phyloP scores from a whole-genome alignment of 2,329 filamentous ascomycete genomes.

The Cladophialophora immunda region DNA sequence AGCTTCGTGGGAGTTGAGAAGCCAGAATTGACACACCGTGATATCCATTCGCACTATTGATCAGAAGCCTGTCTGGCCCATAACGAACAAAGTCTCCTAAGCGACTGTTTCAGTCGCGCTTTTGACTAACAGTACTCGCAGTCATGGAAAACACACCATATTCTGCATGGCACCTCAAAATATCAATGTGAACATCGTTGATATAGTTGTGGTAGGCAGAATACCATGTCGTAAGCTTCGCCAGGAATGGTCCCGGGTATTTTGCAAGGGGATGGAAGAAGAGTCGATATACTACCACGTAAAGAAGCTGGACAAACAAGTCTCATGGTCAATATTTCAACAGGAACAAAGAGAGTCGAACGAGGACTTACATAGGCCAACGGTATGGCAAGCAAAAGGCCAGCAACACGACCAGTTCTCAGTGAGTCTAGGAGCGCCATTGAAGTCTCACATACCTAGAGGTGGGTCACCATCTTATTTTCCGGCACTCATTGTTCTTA shows the following conservation, averaged over 20 bases:
- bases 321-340: background rate
- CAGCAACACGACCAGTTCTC: background rate
- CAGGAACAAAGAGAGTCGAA: background rate
- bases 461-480: background rate
- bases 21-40: background rate
- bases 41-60: slow-evolving; percentile 13
- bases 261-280: slow-evolving; percentile 14
- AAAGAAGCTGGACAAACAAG: background rate
- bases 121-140: background rate
- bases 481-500: background rate
- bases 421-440: background rate
- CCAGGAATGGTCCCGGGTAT: slow-evolving; percentile 10
- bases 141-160: background rate
- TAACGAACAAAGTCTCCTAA: slow-evolving; percentile 9
- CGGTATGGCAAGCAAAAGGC: background rate
- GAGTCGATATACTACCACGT: slow-evolving; percentile 6
- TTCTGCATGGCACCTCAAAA: slow-evolving; percentile 3
- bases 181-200: slow-evolving; percentile 13
- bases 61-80: slow-evolving; percentile 5
- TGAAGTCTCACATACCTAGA: background rate
- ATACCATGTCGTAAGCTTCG: slow-evolving; percentile 18
- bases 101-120: background rate
- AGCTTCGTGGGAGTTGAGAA: background rate
- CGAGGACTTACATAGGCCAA: background rate
- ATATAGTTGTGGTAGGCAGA: slow-evolving; percentile 16